Evolutionary conservation across 768 basidiomycete genomes (phyloP), one percentile per base, ranked within the genome.

Genomic region (Chalciporus chontae): DNA sequence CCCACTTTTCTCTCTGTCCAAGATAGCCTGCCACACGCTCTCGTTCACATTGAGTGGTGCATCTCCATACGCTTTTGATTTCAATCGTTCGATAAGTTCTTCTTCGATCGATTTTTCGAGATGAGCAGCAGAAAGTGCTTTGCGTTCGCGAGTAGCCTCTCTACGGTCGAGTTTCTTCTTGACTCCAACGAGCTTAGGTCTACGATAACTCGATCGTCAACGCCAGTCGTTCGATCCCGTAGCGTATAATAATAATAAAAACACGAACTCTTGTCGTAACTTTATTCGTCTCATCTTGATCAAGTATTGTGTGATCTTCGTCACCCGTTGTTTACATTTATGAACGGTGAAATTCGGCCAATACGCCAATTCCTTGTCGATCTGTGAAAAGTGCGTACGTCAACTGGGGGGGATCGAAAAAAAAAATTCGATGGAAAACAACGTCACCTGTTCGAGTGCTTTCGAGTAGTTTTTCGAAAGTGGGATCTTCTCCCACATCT

Each of bases 251-350:
- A n/a, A n/a, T n/a, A n/a, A 18, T 10, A 9, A 3, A 21, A 10
- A 51, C 21, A 73, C 88, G 59, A 48, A 94, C 94, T 91, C 85
- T 71, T 91, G 81, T 15, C 87, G 83, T 49, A 94, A 75, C 58
- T 89, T 89, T 53, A 95, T 70, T 38, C 90, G 84, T 51, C 95
- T 81, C 94, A 98, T 96, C 76, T 96, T 94, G 69, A 98, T 97
- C 56, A 99, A 81, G 65, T 97, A 98, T 67, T 99, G 96, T 0
- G 95, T 98, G 60, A 99, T 97, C 75, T 98, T 99, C 10, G 96
- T 99, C 26, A 97, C 79, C 40, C 96, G 84, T 72, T 99, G 96
- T 77, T 99, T 99, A 81, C 96, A 98, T 73, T 97, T 98, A 75
- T 97, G 96, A 47, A 94, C 88, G 27, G 84, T 84, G 69, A 95